Evolutionary conservation across 768 basidiomycete genomes (phyloP).

Genomic region (Lentinula guzmanii): DNA sequence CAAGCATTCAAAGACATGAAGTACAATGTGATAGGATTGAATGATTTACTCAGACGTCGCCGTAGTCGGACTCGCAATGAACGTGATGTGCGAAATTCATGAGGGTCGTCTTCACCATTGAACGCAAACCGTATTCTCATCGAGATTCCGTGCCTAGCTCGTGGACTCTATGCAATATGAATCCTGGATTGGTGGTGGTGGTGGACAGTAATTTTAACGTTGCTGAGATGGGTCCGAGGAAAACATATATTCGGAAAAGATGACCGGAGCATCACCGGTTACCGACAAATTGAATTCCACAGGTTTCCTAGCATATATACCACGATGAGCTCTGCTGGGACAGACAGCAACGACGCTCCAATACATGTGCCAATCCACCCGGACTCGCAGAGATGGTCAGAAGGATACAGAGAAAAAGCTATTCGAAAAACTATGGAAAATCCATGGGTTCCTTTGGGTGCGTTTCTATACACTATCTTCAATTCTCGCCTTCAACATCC

Average conservation of each 20-base stretch:
- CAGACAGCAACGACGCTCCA: not conserved
- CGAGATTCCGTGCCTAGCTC: not conserved
- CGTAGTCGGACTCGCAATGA: not conserved
- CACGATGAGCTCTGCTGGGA: slow-evolving; percentile 3
- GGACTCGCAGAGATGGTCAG: slow-evolving; percentile 15
- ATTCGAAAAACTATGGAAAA: slow-evolving; percentile 68
- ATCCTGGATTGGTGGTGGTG: not conserved
- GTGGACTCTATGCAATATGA: not conserved
- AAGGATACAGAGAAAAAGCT: slow-evolving; percentile 54
- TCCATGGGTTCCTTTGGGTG: slow-evolving; percentile 74
- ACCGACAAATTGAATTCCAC: not conserved
- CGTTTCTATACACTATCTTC: slow-evolving; percentile 17
- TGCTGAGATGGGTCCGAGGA: no score
- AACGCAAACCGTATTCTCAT: not conserved
- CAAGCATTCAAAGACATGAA: not conserved
- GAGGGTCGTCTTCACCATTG: not conserved
- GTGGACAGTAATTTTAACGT: no score
- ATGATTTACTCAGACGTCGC: not conserved
- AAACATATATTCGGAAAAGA: no score
- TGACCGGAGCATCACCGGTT: no score
- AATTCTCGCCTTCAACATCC: not conserved
- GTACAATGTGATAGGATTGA: not conserved
- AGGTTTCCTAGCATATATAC: not conserved
- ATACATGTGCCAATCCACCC: not conserved
- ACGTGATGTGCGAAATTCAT: not conserved